Conservation (phyloP, 1,139 yeast genomes). For the Magnusiomyces clavatus region DNA sequence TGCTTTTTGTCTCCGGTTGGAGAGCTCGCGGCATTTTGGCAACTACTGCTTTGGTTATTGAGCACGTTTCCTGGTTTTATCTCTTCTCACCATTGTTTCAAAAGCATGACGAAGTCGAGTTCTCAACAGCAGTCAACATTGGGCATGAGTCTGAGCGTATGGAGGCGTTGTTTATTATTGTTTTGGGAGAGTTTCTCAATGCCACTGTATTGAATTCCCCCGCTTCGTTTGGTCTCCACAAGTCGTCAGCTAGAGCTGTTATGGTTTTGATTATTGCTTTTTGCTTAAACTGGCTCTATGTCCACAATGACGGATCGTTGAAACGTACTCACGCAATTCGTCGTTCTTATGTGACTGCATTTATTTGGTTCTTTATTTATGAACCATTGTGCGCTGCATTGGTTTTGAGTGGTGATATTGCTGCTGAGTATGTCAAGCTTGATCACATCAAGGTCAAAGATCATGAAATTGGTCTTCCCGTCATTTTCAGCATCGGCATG, state of each 20-base stretch:
- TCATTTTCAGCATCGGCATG: constrained; percentile 12
- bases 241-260: constrained; percentile 42
- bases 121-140: constrained; percentile 55
- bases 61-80: constrained; percentile 26
- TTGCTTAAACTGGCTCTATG: constrained; percentile 46
- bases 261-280: constrained; percentile 47
- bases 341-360: constrained; percentile 42
- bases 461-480: constrained; percentile 3
- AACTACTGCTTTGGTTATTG: constrained; percentile 39
- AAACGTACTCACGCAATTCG: constrained; percentile 51
- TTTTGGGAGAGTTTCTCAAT: constrained; percentile 57
- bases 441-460: constrained; percentile 2
- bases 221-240: constrained; percentile 42
- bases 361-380: constrained; percentile 44
- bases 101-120: constrained; percentile 35
- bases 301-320: constrained; percentile 45
- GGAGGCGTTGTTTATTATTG: constrained; percentile 53
- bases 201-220: constrained; percentile 48
- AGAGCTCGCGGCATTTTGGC: constrained; percentile 42
- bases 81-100: constrained; percentile 38
- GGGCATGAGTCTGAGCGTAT: constrained; percentile 62
- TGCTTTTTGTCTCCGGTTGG: constrained; percentile 43
- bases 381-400: constrained; percentile 37
- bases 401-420: constrained; percentile 52
- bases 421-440: constrained; percentile 39